phyloP scores from a whole-genome alignment of 441 rosid species.

The Syzygium syzygioides region DNA sequence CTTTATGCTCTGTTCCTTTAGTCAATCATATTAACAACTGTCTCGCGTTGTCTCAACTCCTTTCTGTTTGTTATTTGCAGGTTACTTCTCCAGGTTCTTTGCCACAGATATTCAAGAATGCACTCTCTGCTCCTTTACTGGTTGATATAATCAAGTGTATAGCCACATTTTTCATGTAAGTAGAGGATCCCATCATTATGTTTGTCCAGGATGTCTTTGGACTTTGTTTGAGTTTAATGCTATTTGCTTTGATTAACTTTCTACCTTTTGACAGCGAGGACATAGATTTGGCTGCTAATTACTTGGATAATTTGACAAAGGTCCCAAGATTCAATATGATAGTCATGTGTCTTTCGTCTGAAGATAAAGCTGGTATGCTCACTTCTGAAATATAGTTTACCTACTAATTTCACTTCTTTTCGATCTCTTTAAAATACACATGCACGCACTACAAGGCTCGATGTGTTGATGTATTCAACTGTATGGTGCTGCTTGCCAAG shows the following conservation, averaged over 20 bases:
- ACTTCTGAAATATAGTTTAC: neutral
- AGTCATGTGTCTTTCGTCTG: constrained; percentile 68
- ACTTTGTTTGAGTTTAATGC: neutral
- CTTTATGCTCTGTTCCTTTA: neutral
- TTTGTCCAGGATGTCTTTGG: neutral
- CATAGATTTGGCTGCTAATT: constrained; percentile 59
- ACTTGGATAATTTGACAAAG: constrained; percentile 62
- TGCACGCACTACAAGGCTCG: neutral
- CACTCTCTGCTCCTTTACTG: constrained; percentile 60
- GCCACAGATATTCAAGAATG: constrained; percentile 74
- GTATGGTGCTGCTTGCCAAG: neutral
- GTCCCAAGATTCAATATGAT: constrained; percentile 88
- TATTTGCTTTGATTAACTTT: neutral
- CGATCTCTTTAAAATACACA: neutral
- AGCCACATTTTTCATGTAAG: constrained; percentile 66
- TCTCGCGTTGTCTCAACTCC: neutral
- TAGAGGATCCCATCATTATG: neutral
- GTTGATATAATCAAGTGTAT: constrained; percentile 69
- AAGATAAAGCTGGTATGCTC: constrained; percentile 65
- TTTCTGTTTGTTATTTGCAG: constrained; percentile 24
- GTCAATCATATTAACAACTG: neutral
- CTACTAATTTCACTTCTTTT: neutral
- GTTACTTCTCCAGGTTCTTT: constrained; percentile 63
- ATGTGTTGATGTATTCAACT: neutral
- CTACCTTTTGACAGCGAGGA: constrained; percentile 52